Evolutionary conservation across 2,329 filamentous ascomycete genomes (phyloP).

Genomic region (Aschersonia sp.): DNA sequence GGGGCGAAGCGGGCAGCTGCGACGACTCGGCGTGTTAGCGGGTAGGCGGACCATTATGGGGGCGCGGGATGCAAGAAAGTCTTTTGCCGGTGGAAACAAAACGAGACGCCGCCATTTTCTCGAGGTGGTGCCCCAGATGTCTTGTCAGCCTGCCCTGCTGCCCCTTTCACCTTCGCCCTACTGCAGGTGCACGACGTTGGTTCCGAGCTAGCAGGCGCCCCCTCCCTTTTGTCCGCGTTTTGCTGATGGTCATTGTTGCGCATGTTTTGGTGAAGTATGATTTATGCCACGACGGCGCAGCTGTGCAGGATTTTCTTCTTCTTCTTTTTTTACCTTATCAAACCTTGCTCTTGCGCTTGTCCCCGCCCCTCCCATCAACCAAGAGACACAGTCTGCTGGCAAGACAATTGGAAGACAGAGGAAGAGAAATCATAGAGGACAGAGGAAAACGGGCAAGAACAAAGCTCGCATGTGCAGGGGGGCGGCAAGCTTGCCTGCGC

Average conservation of each 20-base stretch:
- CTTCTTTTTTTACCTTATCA: too few species aligned
- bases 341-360: too few species aligned
- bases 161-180: background rate
- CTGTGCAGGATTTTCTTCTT: too few species aligned
- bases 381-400: too few species aligned
- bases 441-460: too few species aligned
- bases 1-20: background rate
- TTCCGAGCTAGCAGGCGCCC: background rate
- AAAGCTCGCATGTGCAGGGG: too few species aligned
- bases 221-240: background rate
- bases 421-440: too few species aligned
- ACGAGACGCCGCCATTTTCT: background rate
- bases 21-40: background rate
- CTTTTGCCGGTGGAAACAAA: background rate
- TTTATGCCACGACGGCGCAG: too few species aligned
- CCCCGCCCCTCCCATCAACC: too few species aligned
- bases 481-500: too few species aligned
- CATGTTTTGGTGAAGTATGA: too few species aligned
- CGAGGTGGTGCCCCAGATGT: background rate
- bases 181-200: background rate
- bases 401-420: too few species aligned
- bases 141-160: background rate
- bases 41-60: background rate
- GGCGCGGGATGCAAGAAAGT: background rate
- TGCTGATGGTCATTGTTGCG: background rate